These are phyloP conservation scores for Adansonia grandidieri DNA, from an alignment of 441 rosid species.

Conservation along the genomic window DNA sequence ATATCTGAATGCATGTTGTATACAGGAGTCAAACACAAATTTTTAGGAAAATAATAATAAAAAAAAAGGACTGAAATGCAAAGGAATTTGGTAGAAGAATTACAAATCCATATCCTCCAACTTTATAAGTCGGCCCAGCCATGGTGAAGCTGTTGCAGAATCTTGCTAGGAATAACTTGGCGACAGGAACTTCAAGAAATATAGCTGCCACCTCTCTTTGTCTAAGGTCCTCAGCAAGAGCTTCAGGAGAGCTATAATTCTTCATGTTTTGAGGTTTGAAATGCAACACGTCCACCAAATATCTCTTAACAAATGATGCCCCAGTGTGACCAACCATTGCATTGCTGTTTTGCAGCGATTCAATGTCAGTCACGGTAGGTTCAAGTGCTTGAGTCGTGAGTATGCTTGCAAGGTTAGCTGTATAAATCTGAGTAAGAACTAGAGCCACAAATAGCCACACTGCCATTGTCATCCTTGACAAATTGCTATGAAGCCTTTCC, in stretches of 20 bases:
- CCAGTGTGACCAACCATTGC: constrained; percentile 27
- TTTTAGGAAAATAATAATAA: too few relatives aligned
- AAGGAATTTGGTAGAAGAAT: background rate
- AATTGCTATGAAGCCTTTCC: constrained; percentile 28
- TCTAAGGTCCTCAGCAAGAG: background rate
- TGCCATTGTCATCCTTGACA: constrained; percentile 32
- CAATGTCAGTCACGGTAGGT: background rate
- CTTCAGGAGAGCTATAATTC: background rate
- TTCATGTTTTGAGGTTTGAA: background rate
- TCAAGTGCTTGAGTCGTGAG: background rate
- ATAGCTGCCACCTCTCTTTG: background rate
- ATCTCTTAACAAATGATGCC: background rate
- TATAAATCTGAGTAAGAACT: constrained; percentile 28
- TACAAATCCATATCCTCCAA: background rate
- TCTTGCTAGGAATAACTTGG: background rate
- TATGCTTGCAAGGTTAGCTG: constrained; percentile 31
- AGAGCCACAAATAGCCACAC: constrained; percentile 39
- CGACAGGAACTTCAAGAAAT: background rate
- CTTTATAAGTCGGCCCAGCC: background rate
- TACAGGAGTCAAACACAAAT: too few relatives aligned
- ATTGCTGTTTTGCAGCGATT: background rate
- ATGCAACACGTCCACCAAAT: background rate
- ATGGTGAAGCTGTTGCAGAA: background rate
- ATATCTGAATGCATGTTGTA: too few relatives aligned
- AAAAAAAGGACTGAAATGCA: background rate